Evolutionary conservation across 352 stramenopile species (phyloP).

Genomic region (Pythium guiyangense): DNA sequence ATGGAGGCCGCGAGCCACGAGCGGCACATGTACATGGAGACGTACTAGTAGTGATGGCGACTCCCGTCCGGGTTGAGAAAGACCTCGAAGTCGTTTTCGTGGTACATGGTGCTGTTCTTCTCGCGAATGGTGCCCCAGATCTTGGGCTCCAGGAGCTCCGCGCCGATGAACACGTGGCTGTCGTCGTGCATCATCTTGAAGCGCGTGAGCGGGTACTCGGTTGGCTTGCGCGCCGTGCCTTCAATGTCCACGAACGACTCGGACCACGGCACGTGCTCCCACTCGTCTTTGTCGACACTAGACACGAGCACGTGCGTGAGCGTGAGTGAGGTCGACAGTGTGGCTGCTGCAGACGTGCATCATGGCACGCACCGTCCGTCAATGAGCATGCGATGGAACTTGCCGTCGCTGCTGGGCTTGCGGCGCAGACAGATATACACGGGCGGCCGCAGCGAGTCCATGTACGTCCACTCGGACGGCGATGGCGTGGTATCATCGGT

Average conservation of each 20-base stretch:
- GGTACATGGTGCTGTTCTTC: slow-evolving; percentile 79
- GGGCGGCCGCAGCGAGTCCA: slow-evolving; percentile 60
- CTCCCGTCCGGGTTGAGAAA: slow-evolving; percentile 87
- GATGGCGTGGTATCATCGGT: too few relatives aligned
- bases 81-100: slow-evolving; percentile 92
- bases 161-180: slow-evolving; percentile 59
- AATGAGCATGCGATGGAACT: slow-evolving; percentile 32
- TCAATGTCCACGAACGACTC: slow-evolving; percentile 80
- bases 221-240: slow-evolving; percentile 35
- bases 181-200: slow-evolving; percentile 86
- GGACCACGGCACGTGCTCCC: slow-evolving; percentile 63
- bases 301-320: too few relatives aligned
- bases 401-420: slow-evolving; percentile 17
- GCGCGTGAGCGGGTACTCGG: slow-evolving; percentile 40
- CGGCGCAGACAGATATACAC: slow-evolving; percentile 68
- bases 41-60: slow-evolving; percentile 86
- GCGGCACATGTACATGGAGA: too few relatives aligned
- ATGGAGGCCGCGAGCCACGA: too few relatives aligned
- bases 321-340: too few relatives aligned
- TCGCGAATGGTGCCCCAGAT: slow-evolving; percentile 73
- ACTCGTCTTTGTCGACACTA: slow-evolving; percentile 64
- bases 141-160: slow-evolving; percentile 56
- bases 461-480: slow-evolving; percentile 30
- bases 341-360: too few relatives aligned
- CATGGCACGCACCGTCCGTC: slow-evolving; percentile 35